These are phyloP conservation scores for Eucalyptus sp. DNA, from an alignment of 345 rosid species.

Conservation along the genomic window DNA sequence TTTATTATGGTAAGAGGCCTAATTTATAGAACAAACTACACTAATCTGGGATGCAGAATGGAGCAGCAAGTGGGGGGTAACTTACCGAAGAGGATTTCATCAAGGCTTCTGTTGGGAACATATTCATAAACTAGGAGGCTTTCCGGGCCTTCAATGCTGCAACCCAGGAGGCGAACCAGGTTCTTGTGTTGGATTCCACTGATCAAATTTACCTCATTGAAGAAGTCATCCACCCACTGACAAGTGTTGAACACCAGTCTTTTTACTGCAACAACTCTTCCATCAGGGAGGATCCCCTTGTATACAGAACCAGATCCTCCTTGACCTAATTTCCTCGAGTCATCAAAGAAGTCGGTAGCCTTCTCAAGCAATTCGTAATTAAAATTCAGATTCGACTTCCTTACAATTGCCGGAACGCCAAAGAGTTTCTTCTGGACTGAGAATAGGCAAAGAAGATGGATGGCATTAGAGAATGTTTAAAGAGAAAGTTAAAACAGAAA, in stretches of 20 bases:
- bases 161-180: conserved; percentile 9
- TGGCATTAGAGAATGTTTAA: background rate
- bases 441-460: background rate
- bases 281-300: conserved; percentile 2
- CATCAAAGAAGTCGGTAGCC: conserved; percentile 1
- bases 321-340: conserved; percentile 1
- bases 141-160: conserved; percentile 12
- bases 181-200: conserved; percentile 13
- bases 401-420: background rate
- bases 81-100: background rate
- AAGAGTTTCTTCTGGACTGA: background rate
- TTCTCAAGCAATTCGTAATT: conserved; percentile 6
- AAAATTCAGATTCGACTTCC: background rate
- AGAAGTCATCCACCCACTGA: conserved; percentile 16
- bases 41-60: background rate
- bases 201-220: conserved; percentile 9
- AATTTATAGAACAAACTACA: background rate
- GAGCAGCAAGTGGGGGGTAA: background rate
- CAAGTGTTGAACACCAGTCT: conserved; percentile 1
- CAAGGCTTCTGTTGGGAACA: conserved; percentile 7
- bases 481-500: background rate
- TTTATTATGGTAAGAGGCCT: background rate
- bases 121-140: conserved; percentile 12
- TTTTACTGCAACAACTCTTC: conserved; percentile 6
- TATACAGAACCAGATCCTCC: conserved; percentile 11